phyloP scores from a whole-genome alignment of 192 early-diverging fungal species.

The Haplosporangium gracile region DNA sequence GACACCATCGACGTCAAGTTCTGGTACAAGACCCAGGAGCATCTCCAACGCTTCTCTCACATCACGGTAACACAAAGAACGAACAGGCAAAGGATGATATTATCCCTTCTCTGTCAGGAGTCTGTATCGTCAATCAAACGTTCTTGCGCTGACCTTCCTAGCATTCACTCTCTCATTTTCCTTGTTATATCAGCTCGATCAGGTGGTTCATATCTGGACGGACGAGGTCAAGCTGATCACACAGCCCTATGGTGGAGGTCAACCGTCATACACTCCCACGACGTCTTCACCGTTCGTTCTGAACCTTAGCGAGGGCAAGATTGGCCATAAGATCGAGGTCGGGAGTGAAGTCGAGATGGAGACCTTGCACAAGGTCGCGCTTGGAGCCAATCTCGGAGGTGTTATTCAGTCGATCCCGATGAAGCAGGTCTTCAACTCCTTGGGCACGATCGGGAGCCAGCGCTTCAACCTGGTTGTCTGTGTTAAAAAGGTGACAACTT shows the following conservation, averaged over 20 bases:
- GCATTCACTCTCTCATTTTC: background rate
- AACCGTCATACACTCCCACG: background rate
- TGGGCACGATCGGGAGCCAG: slow-evolving; percentile 3
- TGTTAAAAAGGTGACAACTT: slow-evolving; percentile 30
- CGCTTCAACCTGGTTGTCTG: slow-evolving; percentile 35
- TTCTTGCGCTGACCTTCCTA: background rate
- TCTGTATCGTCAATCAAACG: background rate
- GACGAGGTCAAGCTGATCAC: slow-evolving; percentile 43
- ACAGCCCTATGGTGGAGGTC: background rate
- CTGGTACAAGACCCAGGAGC: slow-evolving; percentile 47
- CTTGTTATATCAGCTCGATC: slow-evolving; percentile 29
- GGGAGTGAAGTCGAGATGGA: slow-evolving; percentile 22
- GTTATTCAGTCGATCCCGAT: slow-evolving; percentile 20
- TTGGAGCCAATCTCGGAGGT: slow-evolving; percentile 30
- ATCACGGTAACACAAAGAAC: slow-evolving; percentile 22
- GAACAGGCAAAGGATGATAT: background rate
- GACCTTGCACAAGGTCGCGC: slow-evolving; percentile 21
- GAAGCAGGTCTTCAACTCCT: slow-evolving; percentile 7
- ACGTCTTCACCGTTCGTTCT: slow-evolving; percentile 30
- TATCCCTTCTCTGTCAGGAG: background rate
- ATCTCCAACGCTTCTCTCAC: slow-evolving; percentile 20
- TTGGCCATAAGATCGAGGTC: slow-evolving; percentile 37
- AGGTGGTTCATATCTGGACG: slow-evolving; percentile 45
- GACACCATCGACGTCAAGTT: slow-evolving; percentile 43
- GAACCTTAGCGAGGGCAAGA: slow-evolving; percentile 30